Evolutionary conservation across 345 rosid species (phyloP).

Genomic region (Citrus hindsii): DNA sequence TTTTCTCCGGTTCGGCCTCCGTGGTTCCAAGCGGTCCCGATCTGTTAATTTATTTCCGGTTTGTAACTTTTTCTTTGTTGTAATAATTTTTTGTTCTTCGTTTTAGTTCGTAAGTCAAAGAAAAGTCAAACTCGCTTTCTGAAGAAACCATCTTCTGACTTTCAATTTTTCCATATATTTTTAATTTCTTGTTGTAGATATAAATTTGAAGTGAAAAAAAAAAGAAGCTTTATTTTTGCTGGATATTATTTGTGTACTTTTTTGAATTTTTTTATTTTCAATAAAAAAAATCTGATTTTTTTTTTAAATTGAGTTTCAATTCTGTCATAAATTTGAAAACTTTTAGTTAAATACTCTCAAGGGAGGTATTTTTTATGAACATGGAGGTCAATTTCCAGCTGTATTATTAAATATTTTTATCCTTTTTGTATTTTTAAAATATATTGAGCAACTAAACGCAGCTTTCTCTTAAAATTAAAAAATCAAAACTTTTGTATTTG

Average conservation of each 20-base stretch:
- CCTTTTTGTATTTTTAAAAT: background rate
- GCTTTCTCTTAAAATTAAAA: background rate
- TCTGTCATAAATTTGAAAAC: too few relatives aligned
- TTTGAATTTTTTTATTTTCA: too few relatives aligned
- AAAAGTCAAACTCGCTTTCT: background rate
- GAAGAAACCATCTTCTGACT: background rate
- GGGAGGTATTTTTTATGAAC: background rate
- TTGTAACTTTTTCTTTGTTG: background rate
- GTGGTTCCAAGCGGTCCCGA: slow-evolving; percentile 10
- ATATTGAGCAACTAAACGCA: background rate
- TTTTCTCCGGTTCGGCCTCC: background rate
- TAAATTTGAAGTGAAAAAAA: background rate
- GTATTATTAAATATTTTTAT: background rate
- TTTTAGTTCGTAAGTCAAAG: background rate
- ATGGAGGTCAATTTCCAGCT: background rate
- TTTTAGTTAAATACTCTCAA: background rate
- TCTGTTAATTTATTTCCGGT: background rate
- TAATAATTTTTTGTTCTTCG: background rate
- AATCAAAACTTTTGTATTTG: background rate
- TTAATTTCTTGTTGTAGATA: background rate
- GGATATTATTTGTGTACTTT: background rate
- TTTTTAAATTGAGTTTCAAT: too few relatives aligned
- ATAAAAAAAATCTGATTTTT: too few relatives aligned
- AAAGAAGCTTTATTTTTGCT: background rate
- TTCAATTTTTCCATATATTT: background rate